Conservation (phyloP, 352 stramenopile genomes). For the Aphanomyces astaci region DNA sequence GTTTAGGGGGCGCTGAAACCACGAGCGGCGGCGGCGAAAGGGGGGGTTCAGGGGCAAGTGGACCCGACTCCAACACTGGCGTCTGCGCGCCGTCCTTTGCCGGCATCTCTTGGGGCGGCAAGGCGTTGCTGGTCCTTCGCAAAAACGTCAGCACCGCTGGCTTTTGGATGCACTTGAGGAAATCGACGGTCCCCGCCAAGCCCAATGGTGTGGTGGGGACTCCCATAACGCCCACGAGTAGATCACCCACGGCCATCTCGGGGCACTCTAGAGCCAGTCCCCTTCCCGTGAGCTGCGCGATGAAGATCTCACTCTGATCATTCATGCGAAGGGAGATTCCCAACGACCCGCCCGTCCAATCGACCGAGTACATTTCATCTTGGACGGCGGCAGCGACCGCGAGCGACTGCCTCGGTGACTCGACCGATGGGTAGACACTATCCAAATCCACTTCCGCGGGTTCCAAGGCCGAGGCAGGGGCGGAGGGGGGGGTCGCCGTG, state of each 20-base stretch:
- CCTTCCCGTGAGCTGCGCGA: slow-evolving; percentile 19
- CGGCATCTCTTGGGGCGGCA: no score
- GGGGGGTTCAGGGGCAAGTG: no score
- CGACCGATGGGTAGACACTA: not conserved
- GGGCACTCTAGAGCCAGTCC: slow-evolving; percentile 8
- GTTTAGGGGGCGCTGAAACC: no score
- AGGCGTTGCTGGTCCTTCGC: no score
- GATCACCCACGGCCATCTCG: not conserved
- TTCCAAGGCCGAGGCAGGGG: not conserved
- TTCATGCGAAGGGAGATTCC: slow-evolving; percentile 21
- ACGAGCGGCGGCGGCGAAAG: no score
- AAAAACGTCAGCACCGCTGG: slow-evolving; percentile 16
- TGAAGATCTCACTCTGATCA: slow-evolving; percentile 7
- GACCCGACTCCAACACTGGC: no score
- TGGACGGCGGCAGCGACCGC: not conserved
- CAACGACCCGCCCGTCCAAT: slow-evolving; percentile 12
- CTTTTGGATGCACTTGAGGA: slow-evolving; percentile 25
- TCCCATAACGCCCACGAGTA: slow-evolving; percentile 13
- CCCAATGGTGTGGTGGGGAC: slow-evolving; percentile 16
- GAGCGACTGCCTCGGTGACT: not conserved
- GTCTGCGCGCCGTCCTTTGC: no score
- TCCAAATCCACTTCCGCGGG: not conserved
- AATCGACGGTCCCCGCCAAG: slow-evolving; percentile 21
- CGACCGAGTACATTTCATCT: slow-evolving; percentile 14
- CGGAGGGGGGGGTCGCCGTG: not conserved